These are phyloP conservation scores for Chaetomiaceae sp. DNA, from an alignment of 2,329 filamentous ascomycete species.

Conservation along the genomic window DNA sequence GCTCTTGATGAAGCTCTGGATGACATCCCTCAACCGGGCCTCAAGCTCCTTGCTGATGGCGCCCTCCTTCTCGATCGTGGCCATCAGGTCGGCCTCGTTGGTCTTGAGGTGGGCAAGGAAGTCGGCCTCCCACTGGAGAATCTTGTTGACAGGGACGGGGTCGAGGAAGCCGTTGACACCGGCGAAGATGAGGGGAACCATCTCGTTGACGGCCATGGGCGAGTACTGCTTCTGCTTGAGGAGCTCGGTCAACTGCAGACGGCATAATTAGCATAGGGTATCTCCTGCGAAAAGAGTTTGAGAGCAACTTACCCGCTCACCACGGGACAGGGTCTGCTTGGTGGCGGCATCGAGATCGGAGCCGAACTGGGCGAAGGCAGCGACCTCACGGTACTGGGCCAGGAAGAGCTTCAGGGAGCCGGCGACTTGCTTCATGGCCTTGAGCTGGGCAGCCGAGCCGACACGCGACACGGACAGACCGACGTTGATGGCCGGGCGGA, in stretches of 20 bases:
- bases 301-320: conserved; percentile 83
- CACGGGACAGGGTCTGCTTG: conserved; percentile 96
- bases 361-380: conserved; percentile 99
- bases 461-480: conserved; percentile 99
- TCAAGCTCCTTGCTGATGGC: conserved; percentile 92
- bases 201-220: conserved; percentile 98
- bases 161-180: conserved; percentile 98
- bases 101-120: conserved; percentile 88
- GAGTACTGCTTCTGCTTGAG: conserved; percentile 99
- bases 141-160: conserved; percentile 79
- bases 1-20: conserved; percentile 84
- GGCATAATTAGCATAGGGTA: conserved; percentile 22
- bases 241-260: conserved; percentile 73
- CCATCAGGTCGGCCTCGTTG: conserved; percentile 78
- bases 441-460: conserved; percentile 98
- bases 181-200: conserved; percentile 98
- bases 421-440: conserved; percentile 99
- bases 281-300: background rate
- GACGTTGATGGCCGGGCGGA: conserved; percentile 99
- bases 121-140: conserved; percentile 89
- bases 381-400: conserved; percentile 99
- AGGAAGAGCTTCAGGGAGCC: conserved; percentile 99
- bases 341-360: conserved; percentile 98
- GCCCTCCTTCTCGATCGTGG: conserved; percentile 92
- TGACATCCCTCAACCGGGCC: conserved; percentile 70